phyloP scores from a whole-genome alignment of 1,284 basidiomycete genomes.

The Caloboletus firmus region DNA sequence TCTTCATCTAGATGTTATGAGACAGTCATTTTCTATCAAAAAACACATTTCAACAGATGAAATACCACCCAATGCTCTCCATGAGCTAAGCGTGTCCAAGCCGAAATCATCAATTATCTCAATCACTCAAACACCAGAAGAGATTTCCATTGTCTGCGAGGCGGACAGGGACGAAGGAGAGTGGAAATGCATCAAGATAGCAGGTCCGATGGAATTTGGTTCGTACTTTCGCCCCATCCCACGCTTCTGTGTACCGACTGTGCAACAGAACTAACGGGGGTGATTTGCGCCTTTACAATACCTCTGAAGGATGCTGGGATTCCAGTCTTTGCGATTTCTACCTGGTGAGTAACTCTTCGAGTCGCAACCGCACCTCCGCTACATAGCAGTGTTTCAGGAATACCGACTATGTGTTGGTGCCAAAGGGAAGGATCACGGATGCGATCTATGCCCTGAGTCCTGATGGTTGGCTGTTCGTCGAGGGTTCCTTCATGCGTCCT shows the following conservation, averaged over 20 bases:
- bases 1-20: constrained; percentile 52
- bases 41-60: constrained; percentile 35
- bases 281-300: constrained; percentile 54
- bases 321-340: constrained; percentile 65
- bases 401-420: constrained; percentile 61
- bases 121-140: constrained; percentile 58
- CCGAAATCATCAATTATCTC: constrained; percentile 47
- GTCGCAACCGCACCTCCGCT: neutral
- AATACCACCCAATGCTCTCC: constrained; percentile 34
- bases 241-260: constrained; percentile 1
- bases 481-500: constrained; percentile 5
- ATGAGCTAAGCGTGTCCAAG: constrained; percentile 23
- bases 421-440: constrained; percentile 41
- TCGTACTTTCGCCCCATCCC: constrained; percentile 16
- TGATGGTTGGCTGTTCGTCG: constrained; percentile 51
- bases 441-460: constrained; percentile 43
- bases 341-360: constrained; percentile 51
- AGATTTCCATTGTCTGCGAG: constrained; percentile 60
- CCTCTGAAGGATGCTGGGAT: constrained; percentile 57
- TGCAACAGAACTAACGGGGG: constrained; percentile 53
- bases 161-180: constrained; percentile 39
- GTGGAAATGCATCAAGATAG: constrained; percentile 63
- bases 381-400: constrained; percentile 45
- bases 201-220: constrained; percentile 69
- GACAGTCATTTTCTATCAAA: constrained; percentile 60